These are phyloP conservation scores for Agarophyton chilense DNA, from an alignment of 23 red algal species.

Conservation along the genomic window DNA sequence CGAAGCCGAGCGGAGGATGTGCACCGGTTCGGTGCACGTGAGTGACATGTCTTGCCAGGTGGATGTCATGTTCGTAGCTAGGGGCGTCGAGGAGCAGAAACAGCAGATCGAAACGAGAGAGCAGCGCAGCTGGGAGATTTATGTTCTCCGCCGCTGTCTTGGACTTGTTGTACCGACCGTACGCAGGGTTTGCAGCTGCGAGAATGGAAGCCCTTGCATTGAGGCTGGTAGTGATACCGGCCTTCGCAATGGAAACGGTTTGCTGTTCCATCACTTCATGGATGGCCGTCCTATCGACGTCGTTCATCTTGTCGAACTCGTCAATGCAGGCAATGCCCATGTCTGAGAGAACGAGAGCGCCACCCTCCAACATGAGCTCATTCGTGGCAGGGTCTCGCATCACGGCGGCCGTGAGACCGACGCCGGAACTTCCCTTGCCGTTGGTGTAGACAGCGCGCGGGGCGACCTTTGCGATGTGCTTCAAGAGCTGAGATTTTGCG, in stretches of 20 bases:
- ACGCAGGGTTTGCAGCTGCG: constrained; percentile 96
- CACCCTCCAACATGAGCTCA: constrained; percentile 98
- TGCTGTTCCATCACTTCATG: constrained; percentile 99
- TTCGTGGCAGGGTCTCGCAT: constrained; percentile 85
- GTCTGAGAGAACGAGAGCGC: constrained; percentile 94
- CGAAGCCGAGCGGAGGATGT: constrained; percentile 79
- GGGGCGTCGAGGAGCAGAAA: constrained; percentile 94
- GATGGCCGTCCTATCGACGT: constrained; percentile 95
- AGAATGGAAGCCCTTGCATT: constrained; percentile 96
- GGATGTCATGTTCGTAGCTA: constrained; percentile 75
- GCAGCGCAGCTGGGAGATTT: constrained; percentile 95
- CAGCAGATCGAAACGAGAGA: constrained; percentile 97
- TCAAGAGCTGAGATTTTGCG: constrained; percentile 97
- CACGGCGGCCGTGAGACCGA: constrained; percentile 93
- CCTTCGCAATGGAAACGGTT: constrained; percentile 99
- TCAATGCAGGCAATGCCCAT: constrained; percentile 97
- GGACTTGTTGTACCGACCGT: constrained; percentile 94
- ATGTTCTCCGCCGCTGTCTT: constrained; percentile 95
- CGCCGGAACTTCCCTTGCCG: constrained; percentile 98
- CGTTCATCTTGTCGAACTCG: constrained; percentile 99
- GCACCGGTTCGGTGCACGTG: constrained; percentile 91
- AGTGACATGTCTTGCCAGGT: constrained; percentile 91
- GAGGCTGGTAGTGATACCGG: constrained; percentile 96
- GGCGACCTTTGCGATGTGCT: constrained; percentile 85
- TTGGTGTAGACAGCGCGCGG: constrained; percentile 96